Evolutionary conservation across 2,329 filamentous ascomycete genomes (phyloP).

Genomic region (Corynespora cassiicola): DNA sequence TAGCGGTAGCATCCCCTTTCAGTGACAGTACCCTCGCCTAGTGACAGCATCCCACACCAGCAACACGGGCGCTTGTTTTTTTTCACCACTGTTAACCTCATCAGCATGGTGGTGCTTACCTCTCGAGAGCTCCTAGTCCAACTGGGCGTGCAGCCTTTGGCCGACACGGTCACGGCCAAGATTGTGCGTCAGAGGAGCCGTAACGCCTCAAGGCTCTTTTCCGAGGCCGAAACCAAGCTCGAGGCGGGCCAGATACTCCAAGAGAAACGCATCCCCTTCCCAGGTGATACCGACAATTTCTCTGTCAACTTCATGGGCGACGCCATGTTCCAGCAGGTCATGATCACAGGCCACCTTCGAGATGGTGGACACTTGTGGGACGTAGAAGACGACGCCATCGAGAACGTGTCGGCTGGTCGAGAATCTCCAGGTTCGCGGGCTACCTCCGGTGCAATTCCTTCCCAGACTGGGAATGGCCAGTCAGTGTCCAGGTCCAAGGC

Average conservation of each 20-base stretch:
- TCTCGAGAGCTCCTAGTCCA: constrained; percentile 31
- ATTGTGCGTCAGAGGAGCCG: constrained; percentile 29
- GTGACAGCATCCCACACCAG: too few relatives aligned
- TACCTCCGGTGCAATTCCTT: background rate
- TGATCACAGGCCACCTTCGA: constrained; percentile 20
- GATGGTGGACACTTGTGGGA: background rate
- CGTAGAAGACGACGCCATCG: background rate
- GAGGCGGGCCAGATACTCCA: constrained; percentile 22
- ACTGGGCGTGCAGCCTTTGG: constrained; percentile 32
- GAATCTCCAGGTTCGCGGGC: constrained; percentile 1
- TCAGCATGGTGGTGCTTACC: too few relatives aligned
- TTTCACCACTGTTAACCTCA: too few relatives aligned
- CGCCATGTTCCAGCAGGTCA: constrained; percentile 41
- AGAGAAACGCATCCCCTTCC: constrained; percentile 33
- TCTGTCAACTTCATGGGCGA: constrained; percentile 36
- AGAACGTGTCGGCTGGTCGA: background rate
- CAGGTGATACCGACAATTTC: constrained; percentile 26
- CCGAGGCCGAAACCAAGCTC: constrained; percentile 27
- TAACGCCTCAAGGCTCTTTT: constrained; percentile 22
- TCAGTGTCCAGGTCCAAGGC: constrained; percentile 19
- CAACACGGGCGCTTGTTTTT: too few relatives aligned
- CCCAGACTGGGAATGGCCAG: background rate
- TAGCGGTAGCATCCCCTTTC: too few relatives aligned
- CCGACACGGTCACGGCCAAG: constrained; percentile 29
- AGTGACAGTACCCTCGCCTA: too few relatives aligned